phyloP scores from a whole-genome alignment of 345 rosid genomes.

The Bruguiera gymnorhiza region DNA sequence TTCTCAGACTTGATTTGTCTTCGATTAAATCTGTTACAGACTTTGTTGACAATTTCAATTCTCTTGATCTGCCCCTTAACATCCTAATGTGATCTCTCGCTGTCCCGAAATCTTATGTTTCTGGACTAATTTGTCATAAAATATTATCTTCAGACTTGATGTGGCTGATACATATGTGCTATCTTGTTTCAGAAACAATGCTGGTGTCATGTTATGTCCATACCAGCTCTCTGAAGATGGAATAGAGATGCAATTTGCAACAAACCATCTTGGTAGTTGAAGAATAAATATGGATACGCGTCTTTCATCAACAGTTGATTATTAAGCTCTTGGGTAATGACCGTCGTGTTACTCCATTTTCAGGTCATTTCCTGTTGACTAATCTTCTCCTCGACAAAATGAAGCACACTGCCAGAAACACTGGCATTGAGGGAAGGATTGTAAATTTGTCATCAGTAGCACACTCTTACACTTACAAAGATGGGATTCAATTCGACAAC shows the following conservation, averaged over 20 bases:
- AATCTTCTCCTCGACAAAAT: constrained; percentile 77
- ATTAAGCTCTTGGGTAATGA: too few relatives aligned
- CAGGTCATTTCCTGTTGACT: constrained; percentile 90
- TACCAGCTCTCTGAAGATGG: constrained; percentile 71
- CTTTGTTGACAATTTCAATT: constrained; percentile 44
- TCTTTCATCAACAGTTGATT: too few relatives aligned
- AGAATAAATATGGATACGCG: too few relatives aligned
- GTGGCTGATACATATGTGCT: not conserved
- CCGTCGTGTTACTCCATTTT: not conserved
- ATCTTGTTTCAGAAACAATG: constrained; percentile 61
- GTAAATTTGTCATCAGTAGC: constrained; percentile 87
- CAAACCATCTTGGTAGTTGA: constrained; percentile 64
- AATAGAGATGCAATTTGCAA: constrained; percentile 71
- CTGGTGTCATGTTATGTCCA: constrained; percentile 87
- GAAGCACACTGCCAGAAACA: constrained; percentile 54
- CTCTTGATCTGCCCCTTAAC: constrained; percentile 68
- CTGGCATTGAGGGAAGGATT: constrained; percentile 76
- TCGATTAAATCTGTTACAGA: constrained; percentile 52
- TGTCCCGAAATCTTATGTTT: not conserved
- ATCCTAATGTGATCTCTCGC: constrained; percentile 52
- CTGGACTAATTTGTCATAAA: not conserved
- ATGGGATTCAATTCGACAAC: constrained; percentile 47
- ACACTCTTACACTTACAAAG: constrained; percentile 55
- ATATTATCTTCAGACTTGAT: not conserved
- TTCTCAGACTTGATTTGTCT: constrained; percentile 54